Conservation (phyloP, 192 early-diverging fungal species). For the Lunasporangiospora selenospora region DNA sequence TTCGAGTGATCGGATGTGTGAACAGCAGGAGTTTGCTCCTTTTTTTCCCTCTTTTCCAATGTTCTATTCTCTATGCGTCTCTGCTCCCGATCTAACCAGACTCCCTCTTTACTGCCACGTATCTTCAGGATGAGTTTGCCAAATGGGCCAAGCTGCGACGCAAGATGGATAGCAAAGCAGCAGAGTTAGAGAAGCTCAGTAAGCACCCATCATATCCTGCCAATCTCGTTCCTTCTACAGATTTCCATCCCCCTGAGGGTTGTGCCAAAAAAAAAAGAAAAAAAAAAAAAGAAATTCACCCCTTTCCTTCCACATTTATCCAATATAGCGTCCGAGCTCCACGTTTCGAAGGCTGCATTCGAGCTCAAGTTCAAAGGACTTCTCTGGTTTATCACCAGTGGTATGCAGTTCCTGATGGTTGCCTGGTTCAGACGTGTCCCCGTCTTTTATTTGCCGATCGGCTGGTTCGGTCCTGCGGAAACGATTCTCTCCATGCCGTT, state of each 20-base stretch:
- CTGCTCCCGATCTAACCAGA: background rate
- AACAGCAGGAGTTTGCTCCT: no score
- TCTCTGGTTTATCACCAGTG: conserved; percentile 68
- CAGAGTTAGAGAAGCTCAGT: conserved; percentile 74
- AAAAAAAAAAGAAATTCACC: background rate
- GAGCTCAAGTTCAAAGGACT: conserved; percentile 79
- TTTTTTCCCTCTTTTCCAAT: background rate
- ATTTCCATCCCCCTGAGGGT: background rate
- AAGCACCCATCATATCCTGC: conserved; percentile 14
- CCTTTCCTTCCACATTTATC: background rate
- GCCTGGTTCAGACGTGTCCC: conserved; percentile 71
- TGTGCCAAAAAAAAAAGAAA: background rate
- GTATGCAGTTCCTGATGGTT: conserved; percentile 66
- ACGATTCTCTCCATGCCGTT: conserved; percentile 74
- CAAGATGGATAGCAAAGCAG: conserved; percentile 73
- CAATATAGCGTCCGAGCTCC: conserved; percentile 60
- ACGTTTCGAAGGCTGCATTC: conserved; percentile 71
- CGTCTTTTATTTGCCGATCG: conserved; percentile 78
- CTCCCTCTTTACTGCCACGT: background rate
- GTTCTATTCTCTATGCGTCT: background rate
- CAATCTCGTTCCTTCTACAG: no score
- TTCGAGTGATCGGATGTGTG: background rate
- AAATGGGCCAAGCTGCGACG: conserved; percentile 91
- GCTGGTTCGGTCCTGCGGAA: conserved; percentile 81
- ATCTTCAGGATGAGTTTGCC: conserved; percentile 82